Percentiles rank a stretch among this genome's conserved stretches.
These are phyloP conservation scores for Naganishia vaughanmartiniae DNA, from an alignment of 768 basidiomycete genomes.

Conservation along the genomic window DNA sequence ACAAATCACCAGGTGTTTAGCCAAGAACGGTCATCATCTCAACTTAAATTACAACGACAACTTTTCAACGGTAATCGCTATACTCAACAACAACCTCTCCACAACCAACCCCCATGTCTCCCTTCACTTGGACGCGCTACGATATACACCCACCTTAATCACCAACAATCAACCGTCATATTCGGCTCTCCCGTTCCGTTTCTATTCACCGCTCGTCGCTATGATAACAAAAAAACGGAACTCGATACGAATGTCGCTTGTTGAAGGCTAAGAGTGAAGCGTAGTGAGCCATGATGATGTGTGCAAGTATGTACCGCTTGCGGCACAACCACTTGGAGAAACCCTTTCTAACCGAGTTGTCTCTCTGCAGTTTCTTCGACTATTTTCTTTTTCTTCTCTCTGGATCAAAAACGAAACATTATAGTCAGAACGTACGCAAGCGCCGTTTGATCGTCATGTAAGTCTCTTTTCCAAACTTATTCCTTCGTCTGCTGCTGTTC, in stretches of 20 bases:
- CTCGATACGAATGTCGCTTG: neutral
- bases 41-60: slow-evolving; percentile 1
- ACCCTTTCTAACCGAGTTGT: neutral
- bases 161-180: neutral
- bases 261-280: neutral
- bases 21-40: neutral
- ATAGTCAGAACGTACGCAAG: slow-evolving; percentile 5
- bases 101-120: neutral
- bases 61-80: neutral
- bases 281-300: neutral
- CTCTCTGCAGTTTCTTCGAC: neutral
- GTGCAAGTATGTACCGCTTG: neutral
- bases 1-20: neutral
- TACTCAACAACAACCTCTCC: neutral
- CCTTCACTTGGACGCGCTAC: neutral
- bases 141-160: neutral
- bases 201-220: neutral
- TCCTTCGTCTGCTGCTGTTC: neutral
- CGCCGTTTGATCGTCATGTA: slow-evolving; percentile 3
- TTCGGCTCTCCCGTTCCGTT: neutral
- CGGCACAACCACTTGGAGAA: neutral
- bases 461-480: neutral
- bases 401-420: neutral
- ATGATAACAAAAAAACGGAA: neutral
- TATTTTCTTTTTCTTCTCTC: neutral